Evolutionary conservation across 1,139 yeast species (phyloP).

Genomic region (Debaryomyces subglobosus): DNA sequence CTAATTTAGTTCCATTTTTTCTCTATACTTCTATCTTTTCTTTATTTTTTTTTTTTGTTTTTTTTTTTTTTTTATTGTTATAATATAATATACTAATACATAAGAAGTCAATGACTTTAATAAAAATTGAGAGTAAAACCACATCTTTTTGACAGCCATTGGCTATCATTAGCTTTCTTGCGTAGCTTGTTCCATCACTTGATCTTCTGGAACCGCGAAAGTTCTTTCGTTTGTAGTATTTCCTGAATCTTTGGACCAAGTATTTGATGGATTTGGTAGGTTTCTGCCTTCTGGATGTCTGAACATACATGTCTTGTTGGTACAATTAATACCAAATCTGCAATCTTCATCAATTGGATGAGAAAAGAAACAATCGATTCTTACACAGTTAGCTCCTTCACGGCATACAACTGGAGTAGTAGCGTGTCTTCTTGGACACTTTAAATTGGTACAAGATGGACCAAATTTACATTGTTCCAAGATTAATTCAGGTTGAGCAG

Average conservation of each 20-base stretch:
- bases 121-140: conserved; percentile 3
- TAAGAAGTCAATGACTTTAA: conserved; percentile 3
- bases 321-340: conserved; percentile 76
- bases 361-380: conserved; percentile 78
- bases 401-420: conserved; percentile 73
- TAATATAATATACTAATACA: conserved; percentile 15
- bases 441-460: conserved; percentile 68
- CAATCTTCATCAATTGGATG: conserved; percentile 83
- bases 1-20: conserved; percentile 1
- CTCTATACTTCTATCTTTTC: conserved; percentile 13
- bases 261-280: conserved; percentile 30
- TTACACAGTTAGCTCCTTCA: conserved; percentile 74
- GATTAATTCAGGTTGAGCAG: conserved; percentile 46
- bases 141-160: too few relatives aligned
- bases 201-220: conserved; percentile 80
- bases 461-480: conserved; percentile 86
- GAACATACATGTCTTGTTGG: conserved; percentile 68
- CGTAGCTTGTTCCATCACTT: conserved; percentile 72
- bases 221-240: conserved; percentile 54
- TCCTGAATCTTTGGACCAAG: conserved; percentile 44
- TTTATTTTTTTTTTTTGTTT: conserved; percentile 19
- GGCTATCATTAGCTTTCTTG: conserved; percentile 26
- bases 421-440: conserved; percentile 87
- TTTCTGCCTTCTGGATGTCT: conserved; percentile 79
- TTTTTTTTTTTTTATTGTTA: conserved; percentile 22